These are phyloP conservation scores for Suhomyces faveliae DNA, from an alignment of 805 yeast species.

Conservation along the genomic window DNA sequence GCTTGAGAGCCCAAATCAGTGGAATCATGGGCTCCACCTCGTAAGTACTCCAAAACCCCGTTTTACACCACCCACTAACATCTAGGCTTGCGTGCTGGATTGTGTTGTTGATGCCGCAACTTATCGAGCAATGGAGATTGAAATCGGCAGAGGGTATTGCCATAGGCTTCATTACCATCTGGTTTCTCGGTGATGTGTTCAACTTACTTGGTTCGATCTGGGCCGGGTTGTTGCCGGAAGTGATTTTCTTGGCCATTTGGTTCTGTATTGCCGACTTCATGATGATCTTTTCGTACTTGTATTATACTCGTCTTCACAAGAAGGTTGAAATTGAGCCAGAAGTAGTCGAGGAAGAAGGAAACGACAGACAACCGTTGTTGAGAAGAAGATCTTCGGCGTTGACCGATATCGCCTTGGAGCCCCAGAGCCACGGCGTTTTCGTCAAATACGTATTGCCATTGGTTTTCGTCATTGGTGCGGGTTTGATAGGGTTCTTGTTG, in stretches of 20 bases:
- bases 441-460: constrained; percentile 57
- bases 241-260: constrained; percentile 70
- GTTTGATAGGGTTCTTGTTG: constrained; percentile 56
- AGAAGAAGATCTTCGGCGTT: constrained; percentile 54
- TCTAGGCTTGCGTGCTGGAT: constrained; percentile 73
- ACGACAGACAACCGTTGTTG: constrained; percentile 28
- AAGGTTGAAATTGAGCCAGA: constrained; percentile 18
- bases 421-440: constrained; percentile 46
- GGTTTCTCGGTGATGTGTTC: constrained; percentile 72
- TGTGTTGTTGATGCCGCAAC: constrained; percentile 71
- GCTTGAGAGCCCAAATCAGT: constrained; percentile 46
- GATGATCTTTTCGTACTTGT: constrained; percentile 55
- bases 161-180: constrained; percentile 59
- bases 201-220: constrained; percentile 67
- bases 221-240: constrained; percentile 71
- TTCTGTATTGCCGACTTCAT: constrained; percentile 68
- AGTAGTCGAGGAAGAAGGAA: constrained; percentile 4
- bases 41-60: constrained; percentile 21
- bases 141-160: constrained; percentile 78
- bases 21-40: constrained; percentile 70
- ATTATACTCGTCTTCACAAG: constrained; percentile 51
- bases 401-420: constrained; percentile 49
- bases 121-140: constrained; percentile 76
- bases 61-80: neutral
- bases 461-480: constrained; percentile 60